phyloP scores from a whole-genome alignment of 1,284 basidiomycete species.

The Phellopilus nigrolimitatus region DNA sequence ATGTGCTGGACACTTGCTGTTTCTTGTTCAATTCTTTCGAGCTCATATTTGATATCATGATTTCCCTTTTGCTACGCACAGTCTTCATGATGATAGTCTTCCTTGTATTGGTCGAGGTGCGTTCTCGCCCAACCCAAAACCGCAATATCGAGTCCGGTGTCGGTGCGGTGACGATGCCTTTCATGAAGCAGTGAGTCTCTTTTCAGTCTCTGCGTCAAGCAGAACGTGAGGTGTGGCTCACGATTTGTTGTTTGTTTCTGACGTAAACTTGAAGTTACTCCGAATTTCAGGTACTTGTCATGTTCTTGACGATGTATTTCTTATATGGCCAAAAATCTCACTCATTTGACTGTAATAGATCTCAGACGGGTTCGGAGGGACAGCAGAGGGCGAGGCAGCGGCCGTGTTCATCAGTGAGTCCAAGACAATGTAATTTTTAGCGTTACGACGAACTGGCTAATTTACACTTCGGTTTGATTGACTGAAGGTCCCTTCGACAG shows the following conservation, averaged over 20 bases:
- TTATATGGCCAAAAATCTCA: not conserved
- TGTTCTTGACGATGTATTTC: not conserved
- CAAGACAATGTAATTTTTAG: not conserved
- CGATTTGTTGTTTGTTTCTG: not conserved
- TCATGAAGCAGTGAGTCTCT: not conserved
- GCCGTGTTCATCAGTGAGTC: conserved; percentile 13
- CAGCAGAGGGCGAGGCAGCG: conserved; percentile 13
- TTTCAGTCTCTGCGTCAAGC: not conserved
- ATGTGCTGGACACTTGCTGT: too few relatives aligned
- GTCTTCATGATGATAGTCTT: too few relatives aligned
- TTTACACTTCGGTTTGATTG: not conserved
- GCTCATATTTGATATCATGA: too few relatives aligned
- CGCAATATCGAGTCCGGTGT: too few relatives aligned
- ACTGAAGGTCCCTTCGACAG: conserved; percentile 10
- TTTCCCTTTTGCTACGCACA: too few relatives aligned
- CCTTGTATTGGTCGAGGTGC: too few relatives aligned
- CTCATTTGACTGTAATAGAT: conserved; percentile 5
- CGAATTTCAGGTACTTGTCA: conserved; percentile 11
- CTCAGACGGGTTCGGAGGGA: conserved; percentile 17
- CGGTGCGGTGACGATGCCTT: too few relatives aligned
- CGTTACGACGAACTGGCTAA: not conserved
- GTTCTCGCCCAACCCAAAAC: too few relatives aligned
- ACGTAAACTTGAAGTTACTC: conserved; percentile 1
- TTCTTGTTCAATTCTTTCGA: too few relatives aligned
- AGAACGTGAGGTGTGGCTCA: not conserved